A percentile compares a stretch with the other conserved stretches of the same genome.
phyloP scores from a whole-genome alignment of 2,329 filamentous ascomycete genomes.

The Pestalotiopsis sp. region DNA sequence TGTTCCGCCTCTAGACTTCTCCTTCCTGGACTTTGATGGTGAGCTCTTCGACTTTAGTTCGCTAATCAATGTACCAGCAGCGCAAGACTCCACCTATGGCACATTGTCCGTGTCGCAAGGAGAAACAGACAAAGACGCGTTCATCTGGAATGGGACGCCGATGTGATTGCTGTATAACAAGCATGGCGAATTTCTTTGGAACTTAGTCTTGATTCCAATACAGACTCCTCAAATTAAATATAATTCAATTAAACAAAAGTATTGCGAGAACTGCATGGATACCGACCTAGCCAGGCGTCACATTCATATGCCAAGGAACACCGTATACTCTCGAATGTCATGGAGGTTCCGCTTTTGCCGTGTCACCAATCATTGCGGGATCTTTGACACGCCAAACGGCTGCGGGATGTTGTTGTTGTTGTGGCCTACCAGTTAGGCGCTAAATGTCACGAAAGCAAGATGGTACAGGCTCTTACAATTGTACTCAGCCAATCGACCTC shows the following conservation, averaged over 20 bases:
- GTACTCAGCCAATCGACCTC: background rate
- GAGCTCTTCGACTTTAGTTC: background rate
- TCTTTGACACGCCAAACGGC: background rate
- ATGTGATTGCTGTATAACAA: too few species aligned
- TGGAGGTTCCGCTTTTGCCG: background rate
- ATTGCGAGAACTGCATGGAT: too few species aligned
- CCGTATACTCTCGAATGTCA: background rate
- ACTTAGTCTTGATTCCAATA: too few species aligned
- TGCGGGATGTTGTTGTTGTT: too few species aligned
- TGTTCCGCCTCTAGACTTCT: background rate
- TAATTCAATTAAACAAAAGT: too few species aligned
- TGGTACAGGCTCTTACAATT: background rate
- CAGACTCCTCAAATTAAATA: too few species aligned
- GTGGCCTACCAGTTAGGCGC: background rate
- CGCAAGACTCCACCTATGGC: background rate
- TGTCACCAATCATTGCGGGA: background rate
- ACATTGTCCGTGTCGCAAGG: background rate
- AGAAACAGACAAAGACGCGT: background rate
- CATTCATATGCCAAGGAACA: background rate
- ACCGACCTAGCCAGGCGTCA: too few species aligned
- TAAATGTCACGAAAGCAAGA: background rate
- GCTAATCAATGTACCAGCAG: background rate
- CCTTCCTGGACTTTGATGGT: background rate
- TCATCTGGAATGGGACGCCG: background rate
- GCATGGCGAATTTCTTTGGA: too few species aligned